phyloP scores from a whole-genome alignment of 495 filamentous ascomycete genomes.

The Penicillium ucsense region DNA sequence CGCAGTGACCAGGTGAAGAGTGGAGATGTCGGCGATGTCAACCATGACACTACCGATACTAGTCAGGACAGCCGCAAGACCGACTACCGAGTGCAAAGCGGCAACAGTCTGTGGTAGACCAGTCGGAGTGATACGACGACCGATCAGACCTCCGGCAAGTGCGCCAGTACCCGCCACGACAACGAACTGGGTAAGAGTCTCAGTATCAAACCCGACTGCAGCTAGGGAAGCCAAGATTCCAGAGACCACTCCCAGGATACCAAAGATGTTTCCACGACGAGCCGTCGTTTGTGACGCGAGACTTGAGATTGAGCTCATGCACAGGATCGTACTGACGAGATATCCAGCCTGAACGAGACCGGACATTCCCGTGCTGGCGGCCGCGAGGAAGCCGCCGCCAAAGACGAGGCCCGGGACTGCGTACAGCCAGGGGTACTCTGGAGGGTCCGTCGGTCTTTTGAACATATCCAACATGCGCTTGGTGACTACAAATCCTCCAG shows the following conservation, averaged over 20 bases:
- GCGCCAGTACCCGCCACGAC: conserved; percentile 59
- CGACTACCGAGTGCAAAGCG: conserved; percentile 72
- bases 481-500: conserved; percentile 74
- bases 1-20: conserved; percentile 65
- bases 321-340: conserved; percentile 66
- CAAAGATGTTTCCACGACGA: conserved; percentile 68
- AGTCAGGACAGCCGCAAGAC: conserved; percentile 70
- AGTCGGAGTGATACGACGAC: conserved; percentile 72
- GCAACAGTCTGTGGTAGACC: conserved; percentile 76
- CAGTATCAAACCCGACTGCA: conserved; percentile 66
- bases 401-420: conserved; percentile 64
- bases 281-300: conserved; percentile 69
- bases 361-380: conserved; percentile 65
- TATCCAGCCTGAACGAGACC: conserved; percentile 77
- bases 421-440: conserved; percentile 78
- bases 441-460: conserved; percentile 67
- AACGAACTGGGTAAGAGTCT: conserved; percentile 62
- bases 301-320: conserved; percentile 62
- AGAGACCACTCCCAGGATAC: conserved; percentile 67
- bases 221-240: conserved; percentile 68
- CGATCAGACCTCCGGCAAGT: conserved; percentile 55
- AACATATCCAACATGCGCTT: conserved; percentile 94
- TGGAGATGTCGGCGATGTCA: conserved; percentile 52
- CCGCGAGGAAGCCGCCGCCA: conserved; percentile 64
- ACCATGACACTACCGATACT: conserved; percentile 74